phyloP scores from a whole-genome alignment of 345 rosid genomes.

The Rhodamnia rubescens region DNA sequence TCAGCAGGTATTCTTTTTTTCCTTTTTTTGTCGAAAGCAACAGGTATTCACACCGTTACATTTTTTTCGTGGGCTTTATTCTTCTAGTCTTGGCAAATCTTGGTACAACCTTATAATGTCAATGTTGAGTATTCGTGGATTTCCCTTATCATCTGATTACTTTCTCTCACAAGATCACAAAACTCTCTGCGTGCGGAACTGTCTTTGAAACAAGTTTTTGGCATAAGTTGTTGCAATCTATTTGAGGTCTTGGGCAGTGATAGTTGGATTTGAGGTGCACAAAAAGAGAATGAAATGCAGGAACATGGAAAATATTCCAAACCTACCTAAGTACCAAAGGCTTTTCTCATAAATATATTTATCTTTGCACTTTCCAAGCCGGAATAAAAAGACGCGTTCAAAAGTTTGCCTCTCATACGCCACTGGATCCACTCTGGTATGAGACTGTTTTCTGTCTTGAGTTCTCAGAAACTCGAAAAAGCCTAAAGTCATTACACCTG shows the following conservation, averaged over 20 bases:
- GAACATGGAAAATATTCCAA: neutral
- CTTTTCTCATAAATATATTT: neutral
- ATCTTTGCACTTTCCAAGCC: neutral
- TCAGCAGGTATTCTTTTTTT: slow-evolving; percentile 53
- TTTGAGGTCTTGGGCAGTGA: neutral
- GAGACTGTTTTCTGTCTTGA: neutral
- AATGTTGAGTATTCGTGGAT: neutral
- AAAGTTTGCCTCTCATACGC: neutral
- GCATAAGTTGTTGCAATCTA: neutral
- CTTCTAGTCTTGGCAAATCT: neutral
- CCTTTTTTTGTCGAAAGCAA: slow-evolving; percentile 7
- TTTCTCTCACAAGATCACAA: neutral
- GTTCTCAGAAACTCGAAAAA: neutral
- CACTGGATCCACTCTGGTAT: neutral
- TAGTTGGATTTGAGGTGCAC: neutral
- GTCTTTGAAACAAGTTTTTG: neutral
- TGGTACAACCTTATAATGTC: neutral
- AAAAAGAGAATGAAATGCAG: neutral
- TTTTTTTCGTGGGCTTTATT: neutral
- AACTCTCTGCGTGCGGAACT: neutral
- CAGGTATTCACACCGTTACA: slow-evolving; percentile 32
- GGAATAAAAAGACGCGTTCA: neutral
- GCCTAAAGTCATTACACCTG: neutral
- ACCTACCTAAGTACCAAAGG: neutral
- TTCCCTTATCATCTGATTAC: neutral